phyloP scores from a whole-genome alignment of 495 filamentous ascomycete genomes.

The Aspergillus heteromorphus region DNA sequence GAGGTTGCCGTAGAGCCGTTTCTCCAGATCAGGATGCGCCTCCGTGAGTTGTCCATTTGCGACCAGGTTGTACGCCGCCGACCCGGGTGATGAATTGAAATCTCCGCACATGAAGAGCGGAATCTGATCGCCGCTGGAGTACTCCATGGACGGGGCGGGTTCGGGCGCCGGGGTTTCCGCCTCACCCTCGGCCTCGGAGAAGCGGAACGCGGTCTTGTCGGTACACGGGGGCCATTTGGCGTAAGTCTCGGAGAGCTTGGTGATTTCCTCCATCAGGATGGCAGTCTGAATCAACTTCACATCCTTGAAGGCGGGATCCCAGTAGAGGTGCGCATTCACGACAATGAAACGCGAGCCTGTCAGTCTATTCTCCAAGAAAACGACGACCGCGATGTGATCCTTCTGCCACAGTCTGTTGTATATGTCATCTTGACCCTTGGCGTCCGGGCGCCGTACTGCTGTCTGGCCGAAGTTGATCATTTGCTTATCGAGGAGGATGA shows the following conservation, averaged over 20 bases:
- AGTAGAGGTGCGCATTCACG: slow-evolving; percentile 88
- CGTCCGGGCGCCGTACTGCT: slow-evolving; percentile 88
- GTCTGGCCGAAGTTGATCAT: slow-evolving; percentile 85
- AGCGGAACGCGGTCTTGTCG: slow-evolving; percentile 71
- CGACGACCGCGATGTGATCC: slow-evolving; percentile 87
- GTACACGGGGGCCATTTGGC: slow-evolving; percentile 66
- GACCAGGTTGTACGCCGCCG: slow-evolving; percentile 83
- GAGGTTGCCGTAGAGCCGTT: slow-evolving; percentile 79
- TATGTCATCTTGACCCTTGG: slow-evolving; percentile 91
- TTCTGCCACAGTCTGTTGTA: slow-evolving; percentile 98
- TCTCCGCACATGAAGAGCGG: slow-evolving; percentile 90
- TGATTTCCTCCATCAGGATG: slow-evolving; percentile 86
- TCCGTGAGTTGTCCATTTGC: slow-evolving; percentile 65
- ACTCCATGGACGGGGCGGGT: slow-evolving; percentile 66
- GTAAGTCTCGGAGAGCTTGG: slow-evolving; percentile 77
- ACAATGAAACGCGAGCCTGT: slow-evolving; percentile 88
- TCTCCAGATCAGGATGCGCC: slow-evolving; percentile 69
- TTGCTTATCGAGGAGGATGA: slow-evolving; percentile 87
- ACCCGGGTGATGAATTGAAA: slow-evolving; percentile 83
- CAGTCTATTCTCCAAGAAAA: slow-evolving; percentile 82
- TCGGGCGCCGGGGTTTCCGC: slow-evolving; percentile 41
- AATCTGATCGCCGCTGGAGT: slow-evolving; percentile 77
- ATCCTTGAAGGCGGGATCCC: slow-evolving; percentile 85
- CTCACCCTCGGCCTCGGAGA: slow-evolving; percentile 54
- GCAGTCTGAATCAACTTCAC: slow-evolving; percentile 94